Conservation (phyloP, 2,329 filamentous ascomycete genomes). For the Aaosphaeria arxii region DNA sequence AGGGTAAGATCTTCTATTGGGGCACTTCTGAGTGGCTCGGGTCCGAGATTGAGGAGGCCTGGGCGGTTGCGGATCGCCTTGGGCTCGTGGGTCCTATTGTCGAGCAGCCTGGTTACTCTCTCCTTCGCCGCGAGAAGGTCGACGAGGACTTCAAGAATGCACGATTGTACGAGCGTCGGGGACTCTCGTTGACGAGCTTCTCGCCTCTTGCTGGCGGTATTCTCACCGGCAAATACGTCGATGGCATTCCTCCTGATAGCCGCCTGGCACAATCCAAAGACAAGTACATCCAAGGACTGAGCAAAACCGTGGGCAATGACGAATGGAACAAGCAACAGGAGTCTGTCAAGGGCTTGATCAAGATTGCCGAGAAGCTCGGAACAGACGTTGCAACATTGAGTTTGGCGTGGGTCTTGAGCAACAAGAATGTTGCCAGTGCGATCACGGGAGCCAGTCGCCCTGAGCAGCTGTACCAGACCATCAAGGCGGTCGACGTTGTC, state of each 20-base stretch:
- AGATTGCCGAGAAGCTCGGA: conserved; percentile 62
- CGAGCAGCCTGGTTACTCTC: conserved; percentile 57
- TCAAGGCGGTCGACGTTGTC: conserved; percentile 44
- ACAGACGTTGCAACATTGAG: conserved; percentile 48
- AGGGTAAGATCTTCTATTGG: conserved; percentile 67
- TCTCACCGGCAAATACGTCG: conserved; percentile 61
- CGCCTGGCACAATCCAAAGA: conserved; percentile 56
- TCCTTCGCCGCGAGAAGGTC: conserved; percentile 56
- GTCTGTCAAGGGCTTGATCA: conserved; percentile 49
- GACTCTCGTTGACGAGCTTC: conserved; percentile 56
- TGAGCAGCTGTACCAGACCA: conserved; percentile 33
- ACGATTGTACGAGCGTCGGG: conserved; percentile 51
- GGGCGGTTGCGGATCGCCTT: conserved; percentile 57
- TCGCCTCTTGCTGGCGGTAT: conserved; percentile 55
- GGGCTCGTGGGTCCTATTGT: conserved; percentile 56
- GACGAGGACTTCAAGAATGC: conserved; percentile 57
- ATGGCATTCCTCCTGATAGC: conserved; percentile 57
- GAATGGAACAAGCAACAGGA: conserved; percentile 56
- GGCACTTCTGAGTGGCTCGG: conserved; percentile 61
- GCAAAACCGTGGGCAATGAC: conserved; percentile 44
- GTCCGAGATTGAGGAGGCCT: conserved; percentile 58
- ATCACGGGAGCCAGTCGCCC: conserved; percentile 28
- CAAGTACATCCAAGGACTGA: conserved; percentile 48
- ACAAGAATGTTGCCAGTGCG: conserved; percentile 24
- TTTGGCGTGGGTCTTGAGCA: conserved; percentile 36